A percentile compares a stretch with the other conserved stretches of the same genome.
phyloP scores from a whole-genome alignment of 345 rosid species.

The Salix suchowensis region DNA sequence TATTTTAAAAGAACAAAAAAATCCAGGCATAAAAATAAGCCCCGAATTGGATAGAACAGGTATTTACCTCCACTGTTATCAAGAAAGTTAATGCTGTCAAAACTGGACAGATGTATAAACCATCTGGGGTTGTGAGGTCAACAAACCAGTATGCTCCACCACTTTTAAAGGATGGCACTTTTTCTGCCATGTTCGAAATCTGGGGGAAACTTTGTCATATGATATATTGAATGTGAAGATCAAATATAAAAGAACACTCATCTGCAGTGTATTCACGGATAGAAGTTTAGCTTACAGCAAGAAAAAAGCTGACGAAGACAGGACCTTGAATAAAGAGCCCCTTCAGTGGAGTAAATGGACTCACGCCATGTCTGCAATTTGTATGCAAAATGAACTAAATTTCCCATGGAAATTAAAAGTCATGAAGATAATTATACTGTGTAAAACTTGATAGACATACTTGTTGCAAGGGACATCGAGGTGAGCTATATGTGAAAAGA shows the following conservation, averaged over 20 bases:
- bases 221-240: not conserved
- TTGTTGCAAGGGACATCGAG: too few species aligned
- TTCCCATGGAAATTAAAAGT: not conserved
- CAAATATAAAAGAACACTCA: not conserved
- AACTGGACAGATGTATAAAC: conserved; percentile 62
- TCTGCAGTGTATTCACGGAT: not conserved
- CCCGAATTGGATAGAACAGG: not conserved
- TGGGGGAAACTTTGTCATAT: conserved; percentile 14
- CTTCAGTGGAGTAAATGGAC: conserved; percentile 75
- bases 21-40: conserved; percentile 1
- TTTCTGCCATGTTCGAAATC: conserved; percentile 84
- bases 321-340: conserved; percentile 81
- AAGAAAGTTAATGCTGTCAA: conserved; percentile 60
- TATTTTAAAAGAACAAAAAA: not conserved
- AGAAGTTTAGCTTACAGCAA: conserved; percentile 58
- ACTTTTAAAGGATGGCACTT: conserved; percentile 71
- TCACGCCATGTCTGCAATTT: conserved; percentile 66
- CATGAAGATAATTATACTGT: not conserved
- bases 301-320: conserved; percentile 67
- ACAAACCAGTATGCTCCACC: conserved; percentile 86
- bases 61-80: conserved; percentile 77
- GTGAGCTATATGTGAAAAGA: too few species aligned
- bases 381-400: conserved; percentile 8
- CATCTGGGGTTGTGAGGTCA: conserved; percentile 71
- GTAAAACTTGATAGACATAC: not conserved